Base-by-base conservation (phyloP, 345 rosid genomes). In the Syzygium oleosum region DNA sequence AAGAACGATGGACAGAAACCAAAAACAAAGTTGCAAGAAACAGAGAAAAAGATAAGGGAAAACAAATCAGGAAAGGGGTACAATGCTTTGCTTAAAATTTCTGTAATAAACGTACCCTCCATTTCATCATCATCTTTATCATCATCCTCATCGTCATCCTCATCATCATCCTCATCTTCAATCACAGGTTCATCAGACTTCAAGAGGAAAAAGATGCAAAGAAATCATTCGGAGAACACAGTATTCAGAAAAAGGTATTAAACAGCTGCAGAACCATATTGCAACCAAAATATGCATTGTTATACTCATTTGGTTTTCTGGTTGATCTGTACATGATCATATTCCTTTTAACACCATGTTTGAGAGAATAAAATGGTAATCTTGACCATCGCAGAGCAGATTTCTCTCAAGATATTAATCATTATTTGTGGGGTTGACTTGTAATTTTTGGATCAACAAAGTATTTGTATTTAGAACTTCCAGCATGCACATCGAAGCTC, bases 101-200 rank as follows among this genome's bases (percentile, higher is more conserved):
- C 83, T 10, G 27, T 31, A 29, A 25, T 34, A 25, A 68, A 84
- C 84, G 68, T 65, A 93, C 94, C 96, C 61, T 94, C 97, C 29
- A 83, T 93, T 5, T 93, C 96, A 51, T 92, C 96, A 0, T 94
- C 96, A 52, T 95, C 96, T 61, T 92, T 90, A 29, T 95, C 97
- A 0, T 96, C 96, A 7, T 93, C 95, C 0, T 95, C 96, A 21
- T 95, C 95, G 1, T 95, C 98, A 4, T 94, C 95, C 0, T 95
- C 96, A 0, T 94, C 98, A 27, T 92, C 94, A 19, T 96, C 97
- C n/a, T 92, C 95, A 56, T 95, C 97, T 90, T 94, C 96, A 52
- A 96, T 89, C 84, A 92, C 91, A 79, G 98, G 96, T 88, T 92
- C 91, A 84, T 95, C 98, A 54, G 92, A 88, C 97, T 95, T 68